Evolutionary conservation across 164 flowering plant genomes (phyloP).

Genomic region (Houttuynia cordata): DNA sequence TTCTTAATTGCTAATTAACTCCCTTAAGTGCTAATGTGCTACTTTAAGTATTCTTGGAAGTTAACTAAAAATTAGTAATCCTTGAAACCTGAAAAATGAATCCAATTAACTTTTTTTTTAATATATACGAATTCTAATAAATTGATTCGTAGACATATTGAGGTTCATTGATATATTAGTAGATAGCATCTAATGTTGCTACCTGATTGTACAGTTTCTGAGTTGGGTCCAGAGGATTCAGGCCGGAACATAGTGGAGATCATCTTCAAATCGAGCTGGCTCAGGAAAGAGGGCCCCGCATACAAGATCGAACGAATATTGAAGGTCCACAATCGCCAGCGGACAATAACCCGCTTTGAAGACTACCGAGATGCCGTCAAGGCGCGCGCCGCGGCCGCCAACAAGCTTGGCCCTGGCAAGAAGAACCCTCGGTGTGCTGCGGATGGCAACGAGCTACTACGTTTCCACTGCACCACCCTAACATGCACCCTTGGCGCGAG

Average conservation of each 20-base stretch:
- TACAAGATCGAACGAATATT: conserved; percentile 88
- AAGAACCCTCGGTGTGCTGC: conserved; percentile 85
- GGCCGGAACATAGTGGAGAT: conserved; percentile 94
- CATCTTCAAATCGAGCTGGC: conserved; percentile 94
- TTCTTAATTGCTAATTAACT: not conserved
- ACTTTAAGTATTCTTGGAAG: too few relatives aligned
- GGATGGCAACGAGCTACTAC: conserved; percentile 91
- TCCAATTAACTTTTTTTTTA: too few relatives aligned
- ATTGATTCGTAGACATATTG: not conserved
- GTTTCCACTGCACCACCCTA: conserved; percentile 76
- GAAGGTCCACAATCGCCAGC: conserved; percentile 79
- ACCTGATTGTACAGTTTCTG: conserved; percentile 44
- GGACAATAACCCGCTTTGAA: conserved; percentile 92
- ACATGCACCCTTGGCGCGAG: conserved; percentile 73
- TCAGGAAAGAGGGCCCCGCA: conserved; percentile 57
- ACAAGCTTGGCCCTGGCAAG: conserved; percentile 16
- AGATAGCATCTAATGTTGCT: too few relatives aligned
- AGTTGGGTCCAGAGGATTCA: conserved; percentile 82
- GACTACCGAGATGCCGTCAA: conserved; percentile 85
- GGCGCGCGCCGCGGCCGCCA: conserved; percentile 33
- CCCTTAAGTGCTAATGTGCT: too few relatives aligned
- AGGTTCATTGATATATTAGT: too few relatives aligned
- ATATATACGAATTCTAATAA: too few relatives aligned
- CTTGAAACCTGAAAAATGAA: too few relatives aligned
- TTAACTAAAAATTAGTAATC: too few relatives aligned